Evolutionary conservation across 306 rosid genomes (phyloP).

Genomic region (Dalbergia oliveri): DNA sequence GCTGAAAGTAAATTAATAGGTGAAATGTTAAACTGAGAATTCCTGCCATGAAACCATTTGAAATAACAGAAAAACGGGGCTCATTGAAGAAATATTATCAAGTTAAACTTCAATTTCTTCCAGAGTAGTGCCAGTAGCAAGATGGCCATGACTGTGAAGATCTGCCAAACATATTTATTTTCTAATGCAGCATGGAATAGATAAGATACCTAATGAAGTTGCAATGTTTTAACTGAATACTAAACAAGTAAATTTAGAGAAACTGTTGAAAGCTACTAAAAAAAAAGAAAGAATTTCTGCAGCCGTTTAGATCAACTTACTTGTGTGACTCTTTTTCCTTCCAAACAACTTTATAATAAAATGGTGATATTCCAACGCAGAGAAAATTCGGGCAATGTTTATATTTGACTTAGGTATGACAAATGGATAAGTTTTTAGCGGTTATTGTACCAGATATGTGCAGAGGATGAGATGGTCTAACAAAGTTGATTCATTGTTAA

Average conservation of each 20-base stretch:
- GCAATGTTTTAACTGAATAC: slow-evolving; percentile 28
- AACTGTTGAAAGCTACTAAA: slow-evolving; percentile 9
- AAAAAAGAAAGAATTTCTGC: not conserved
- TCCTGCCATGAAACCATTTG: no score
- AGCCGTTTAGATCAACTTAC: not conserved
- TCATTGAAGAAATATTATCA: not conserved
- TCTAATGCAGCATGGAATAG: slow-evolving; percentile 11
- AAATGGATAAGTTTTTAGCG: not conserved
- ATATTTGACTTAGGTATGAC: slow-evolving; percentile 8
- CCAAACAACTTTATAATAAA: not conserved
- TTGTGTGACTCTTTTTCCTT: not conserved
- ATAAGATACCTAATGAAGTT: slow-evolving; percentile 11
- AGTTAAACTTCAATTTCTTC: not conserved
- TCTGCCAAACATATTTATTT: slow-evolving; percentile 10
- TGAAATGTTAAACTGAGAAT: slow-evolving; percentile 9
- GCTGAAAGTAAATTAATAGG: not conserved
- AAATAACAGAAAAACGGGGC: not conserved
- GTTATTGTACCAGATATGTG: not conserved
- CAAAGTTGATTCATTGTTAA: not conserved
- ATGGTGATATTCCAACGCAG: slow-evolving; percentile 3
- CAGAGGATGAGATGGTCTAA: no score
- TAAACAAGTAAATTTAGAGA: slow-evolving; percentile 21
- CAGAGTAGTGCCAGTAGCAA: not conserved
- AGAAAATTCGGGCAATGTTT: not conserved
- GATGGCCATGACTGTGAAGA: not conserved